A percentile compares a stretch with the other conserved stretches of the same genome.
phyloP scores from a whole-genome alignment of 2,329 filamentous ascomycete species.

The Fusarium buharicum region DNA sequence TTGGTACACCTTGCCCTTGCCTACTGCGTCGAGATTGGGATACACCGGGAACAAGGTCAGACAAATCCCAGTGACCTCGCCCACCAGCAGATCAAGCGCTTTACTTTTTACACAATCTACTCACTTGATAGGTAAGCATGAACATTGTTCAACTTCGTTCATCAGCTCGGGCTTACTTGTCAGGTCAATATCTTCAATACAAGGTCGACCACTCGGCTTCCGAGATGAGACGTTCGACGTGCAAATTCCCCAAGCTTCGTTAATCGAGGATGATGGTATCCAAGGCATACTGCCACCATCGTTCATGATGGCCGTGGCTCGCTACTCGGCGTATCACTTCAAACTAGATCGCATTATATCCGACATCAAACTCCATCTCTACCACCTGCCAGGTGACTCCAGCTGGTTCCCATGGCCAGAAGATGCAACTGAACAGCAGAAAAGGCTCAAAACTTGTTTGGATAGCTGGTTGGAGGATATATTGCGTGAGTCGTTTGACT shows the following conservation, averaged over 20 bases:
- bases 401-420: constrained; percentile 23
- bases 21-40: constrained; percentile 52
- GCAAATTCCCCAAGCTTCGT: constrained; percentile 23
- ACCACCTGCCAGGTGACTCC: constrained; percentile 37
- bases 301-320: constrained; percentile 15
- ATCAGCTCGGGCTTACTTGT: not conserved
- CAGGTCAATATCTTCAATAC: constrained; percentile 52
- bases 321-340: constrained; percentile 46
- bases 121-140: constrained; percentile 48
- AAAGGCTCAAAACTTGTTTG: constrained; percentile 25
- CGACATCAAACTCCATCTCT: constrained; percentile 41
- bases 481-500: constrained; percentile 5
- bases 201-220: constrained; percentile 52
- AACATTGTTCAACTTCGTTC: not conserved
- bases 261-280: not conserved
- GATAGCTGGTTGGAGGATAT: constrained; percentile 19
- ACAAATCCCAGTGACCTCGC: constrained; percentile 11
- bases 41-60: constrained; percentile 49
- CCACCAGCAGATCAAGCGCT: constrained; percentile 33
- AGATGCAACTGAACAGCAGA: constrained; percentile 16
- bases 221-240: constrained; percentile 53
- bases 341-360: constrained; percentile 40
- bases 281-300: not conserved
- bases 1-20: constrained; percentile 51
- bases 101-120: constrained; percentile 52